Percentiles rank a stretch among this genome's conserved stretches.
phyloP scores from a whole-genome alignment of 2,329 filamentous ascomycete species.

The Pleomassaria siparia region DNA sequence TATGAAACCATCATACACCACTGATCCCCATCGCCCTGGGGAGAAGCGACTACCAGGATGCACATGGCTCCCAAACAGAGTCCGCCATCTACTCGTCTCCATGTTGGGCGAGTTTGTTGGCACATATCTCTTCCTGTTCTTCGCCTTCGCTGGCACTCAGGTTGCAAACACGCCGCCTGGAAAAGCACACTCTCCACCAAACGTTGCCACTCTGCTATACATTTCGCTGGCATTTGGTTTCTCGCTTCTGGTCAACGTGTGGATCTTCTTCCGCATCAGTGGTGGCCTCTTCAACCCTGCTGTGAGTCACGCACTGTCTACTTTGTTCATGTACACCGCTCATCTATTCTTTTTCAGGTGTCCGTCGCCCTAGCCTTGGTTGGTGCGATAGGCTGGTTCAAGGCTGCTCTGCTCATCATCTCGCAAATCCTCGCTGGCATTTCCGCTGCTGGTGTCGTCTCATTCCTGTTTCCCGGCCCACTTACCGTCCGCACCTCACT shows the following conservation, averaged over 20 bases:
- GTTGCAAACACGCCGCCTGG: constrained; percentile 39
- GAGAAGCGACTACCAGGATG: constrained; percentile 44
- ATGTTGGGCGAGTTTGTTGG: constrained; percentile 48
- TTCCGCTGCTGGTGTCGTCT: constrained; percentile 48
- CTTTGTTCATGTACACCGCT: background rate
- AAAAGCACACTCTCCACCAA: constrained; percentile 20
- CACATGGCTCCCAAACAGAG: constrained; percentile 48
- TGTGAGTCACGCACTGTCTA: constrained; percentile 13
- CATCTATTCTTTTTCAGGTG: constrained; percentile 39
- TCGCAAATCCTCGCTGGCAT: constrained; percentile 51
- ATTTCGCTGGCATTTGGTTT: constrained; percentile 42
- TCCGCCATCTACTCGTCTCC: constrained; percentile 48
- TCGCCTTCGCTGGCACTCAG: constrained; percentile 42
- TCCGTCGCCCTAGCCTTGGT: constrained; percentile 52
- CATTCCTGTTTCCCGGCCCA: constrained; percentile 46
- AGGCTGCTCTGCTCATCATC: constrained; percentile 47
- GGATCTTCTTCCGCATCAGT: constrained; percentile 43
- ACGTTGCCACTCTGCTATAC: constrained; percentile 33
- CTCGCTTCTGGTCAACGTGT: constrained; percentile 42
- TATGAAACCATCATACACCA: constrained; percentile 39
- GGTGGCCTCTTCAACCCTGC: constrained; percentile 36
- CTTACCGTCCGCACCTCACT: constrained; percentile 46
- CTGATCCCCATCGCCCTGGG: constrained; percentile 31
- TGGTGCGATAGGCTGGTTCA: constrained; percentile 50
- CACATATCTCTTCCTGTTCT: constrained; percentile 45